Evolutionary conservation across 208 protist genomes (phyloP), one percentile per base, ranked within the genome.

Genomic region (Trypanosoma grayi): DNA sequence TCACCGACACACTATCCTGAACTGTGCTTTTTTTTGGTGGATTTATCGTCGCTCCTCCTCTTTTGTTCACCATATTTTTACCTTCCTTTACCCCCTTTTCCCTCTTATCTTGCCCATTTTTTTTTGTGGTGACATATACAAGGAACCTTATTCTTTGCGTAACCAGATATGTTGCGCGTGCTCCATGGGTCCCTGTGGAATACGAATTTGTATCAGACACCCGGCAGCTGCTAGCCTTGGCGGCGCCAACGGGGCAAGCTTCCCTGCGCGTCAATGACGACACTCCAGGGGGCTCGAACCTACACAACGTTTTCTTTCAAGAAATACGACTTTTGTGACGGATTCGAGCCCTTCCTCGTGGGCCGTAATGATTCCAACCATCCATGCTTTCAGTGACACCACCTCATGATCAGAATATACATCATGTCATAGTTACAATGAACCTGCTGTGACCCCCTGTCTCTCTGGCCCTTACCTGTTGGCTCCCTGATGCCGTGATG

Each of bases 361-460:
- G 4, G 2, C 36, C 16, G 45, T 66, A 14, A 50, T 64, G 65
- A 64, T 71, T 71, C 57, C 25, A 71, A 54, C 6, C 20, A 31
- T 43, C 20, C 50, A 65, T 71, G 46, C 39, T 60, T 71, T 60
- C 18, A 53, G 65, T 71, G 65, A 71, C 24, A 51, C 20, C 16
- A 18, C n/a, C 18, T 40, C 22, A 59, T 71, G 65, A 71, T 71
- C 57, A 10, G 8, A 50, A 60, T 54, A 50, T 57, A 58, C 24
- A 40, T 16, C 13, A 58, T 64, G 65, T 71, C 55, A 71, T 71
- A 71, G 65, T 71, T 71, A 71, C 65, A 71, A 71, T 71, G 65
- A 71, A 55, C 47, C 3, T 14, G 13, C 9, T 46, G 2, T n/a
- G 4, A 43, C 22, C 22, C 33, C 20, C 20, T 27, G 37, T 44